Evolutionary conservation across 345 rosid genomes (phyloP).

Genomic region (Gossypium stocksii): DNA sequence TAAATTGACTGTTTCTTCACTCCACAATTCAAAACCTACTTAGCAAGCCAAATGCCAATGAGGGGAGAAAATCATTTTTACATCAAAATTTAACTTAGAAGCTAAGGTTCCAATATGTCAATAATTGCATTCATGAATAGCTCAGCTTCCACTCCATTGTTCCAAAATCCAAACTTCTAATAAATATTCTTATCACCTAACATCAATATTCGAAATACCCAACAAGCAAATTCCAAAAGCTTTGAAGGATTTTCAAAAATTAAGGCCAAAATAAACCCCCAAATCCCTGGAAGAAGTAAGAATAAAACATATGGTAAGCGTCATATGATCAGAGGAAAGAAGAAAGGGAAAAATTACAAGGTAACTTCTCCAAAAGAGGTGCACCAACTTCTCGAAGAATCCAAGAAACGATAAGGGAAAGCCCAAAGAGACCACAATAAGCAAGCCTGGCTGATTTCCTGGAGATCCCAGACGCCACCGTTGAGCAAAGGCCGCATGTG

Average conservation of each 20-base stretch:
- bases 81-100: neutral
- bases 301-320: constrained; percentile 2
- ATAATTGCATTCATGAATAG: neutral
- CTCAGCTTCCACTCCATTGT: neutral
- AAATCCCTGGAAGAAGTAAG: neutral
- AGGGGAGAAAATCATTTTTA: neutral
- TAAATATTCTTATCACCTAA: neutral
- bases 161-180: neutral
- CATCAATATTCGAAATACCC: neutral
- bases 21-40: neutral
- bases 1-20: neutral
- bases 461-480: constrained; percentile 80
- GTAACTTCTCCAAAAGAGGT: constrained; percentile 67
- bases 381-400: constrained; percentile 73
- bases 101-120: neutral
- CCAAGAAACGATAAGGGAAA: constrained; percentile 84
- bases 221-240: neutral
- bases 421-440: constrained; percentile 91
- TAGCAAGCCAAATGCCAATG: neutral
- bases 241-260: neutral
- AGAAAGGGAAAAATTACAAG: constrained; percentile 46
- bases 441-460: constrained; percentile 84
- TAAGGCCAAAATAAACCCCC: neutral
- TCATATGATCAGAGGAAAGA: neutral
- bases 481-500: constrained; percentile 86